Percentiles rank a stretch among this genome's conserved stretches.
Conservation (phyloP, 2,329 filamentous ascomycete genomes). For the Simplicillium sp. region DNA sequence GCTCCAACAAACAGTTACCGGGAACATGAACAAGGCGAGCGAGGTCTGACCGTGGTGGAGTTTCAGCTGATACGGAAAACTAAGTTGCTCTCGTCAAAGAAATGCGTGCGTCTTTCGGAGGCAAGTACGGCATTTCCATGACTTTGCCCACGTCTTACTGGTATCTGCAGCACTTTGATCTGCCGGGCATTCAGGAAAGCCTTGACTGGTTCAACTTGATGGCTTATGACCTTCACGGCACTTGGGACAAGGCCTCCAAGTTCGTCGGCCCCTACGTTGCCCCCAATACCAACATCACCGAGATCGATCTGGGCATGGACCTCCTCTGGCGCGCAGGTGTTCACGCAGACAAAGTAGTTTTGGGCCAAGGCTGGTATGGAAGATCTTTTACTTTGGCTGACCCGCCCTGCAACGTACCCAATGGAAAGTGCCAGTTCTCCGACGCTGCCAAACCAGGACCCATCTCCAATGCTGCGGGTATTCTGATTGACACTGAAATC, state of each 20-base stretch:
- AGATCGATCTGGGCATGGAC: constrained; percentile 31
- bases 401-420: background rate
- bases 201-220: constrained; percentile 30
- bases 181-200: constrained; percentile 8
- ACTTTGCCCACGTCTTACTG: constrained; percentile 15
- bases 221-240: constrained; percentile 30
- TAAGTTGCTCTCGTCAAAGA: no score
- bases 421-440: constrained; percentile 10
- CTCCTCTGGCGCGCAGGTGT: constrained; percentile 39
- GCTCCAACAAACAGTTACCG: no score
- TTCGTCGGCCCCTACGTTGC: constrained; percentile 11
- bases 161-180: constrained; percentile 15
- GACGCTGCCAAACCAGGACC: constrained; percentile 6
- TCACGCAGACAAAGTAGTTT: constrained; percentile 25
- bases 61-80: no score
- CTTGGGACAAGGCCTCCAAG: constrained; percentile 14
- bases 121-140: no score
- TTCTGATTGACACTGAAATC: constrained; percentile 16
- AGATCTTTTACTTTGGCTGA: constrained; percentile 16
- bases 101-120: no score
- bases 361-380: constrained; percentile 39
- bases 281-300: constrained; percentile 36
- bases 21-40: no score
- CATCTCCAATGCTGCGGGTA: constrained; percentile 12
- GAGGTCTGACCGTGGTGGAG: no score